phyloP scores from a whole-genome alignment of 2,329 filamentous ascomycete genomes.

The Camillea tinctor region DNA sequence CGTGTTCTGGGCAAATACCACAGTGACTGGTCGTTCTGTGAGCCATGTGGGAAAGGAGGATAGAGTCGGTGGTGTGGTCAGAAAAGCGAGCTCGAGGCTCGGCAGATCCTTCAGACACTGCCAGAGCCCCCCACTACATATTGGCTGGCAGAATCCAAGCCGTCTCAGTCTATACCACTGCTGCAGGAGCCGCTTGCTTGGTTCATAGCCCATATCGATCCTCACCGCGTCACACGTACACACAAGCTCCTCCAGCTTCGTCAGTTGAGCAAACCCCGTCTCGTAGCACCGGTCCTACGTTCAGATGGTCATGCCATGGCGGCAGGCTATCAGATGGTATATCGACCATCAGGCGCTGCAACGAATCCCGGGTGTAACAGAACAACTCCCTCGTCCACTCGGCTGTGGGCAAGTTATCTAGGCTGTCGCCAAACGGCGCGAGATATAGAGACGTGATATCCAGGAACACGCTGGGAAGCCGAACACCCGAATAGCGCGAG shows the following conservation, averaged over 20 bases:
- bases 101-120: constrained; percentile 4
- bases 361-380: constrained; percentile 36
- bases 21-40: not conserved
- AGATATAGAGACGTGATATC: constrained; percentile 42
- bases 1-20: not conserved
- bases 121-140: constrained; percentile 5
- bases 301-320: constrained; percentile 41
- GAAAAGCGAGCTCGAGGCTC: constrained; percentile 2
- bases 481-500: constrained; percentile 29
- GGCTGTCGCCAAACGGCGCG: constrained; percentile 34
- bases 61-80: not conserved
- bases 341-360: constrained; percentile 46
- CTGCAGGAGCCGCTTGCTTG: not conserved
- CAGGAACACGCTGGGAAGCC: constrained; percentile 23
- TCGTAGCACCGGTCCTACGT: constrained; percentile 39
- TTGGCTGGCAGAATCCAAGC: constrained; percentile 4
- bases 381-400: constrained; percentile 43
- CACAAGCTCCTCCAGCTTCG: constrained; percentile 47
- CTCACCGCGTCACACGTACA: constrained; percentile 38
- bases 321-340: constrained; percentile 47
- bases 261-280: constrained; percentile 45
- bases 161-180: constrained; percentile 5
- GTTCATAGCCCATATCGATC: constrained; percentile 1
- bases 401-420: constrained; percentile 42
- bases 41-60: not conserved